Evolutionary conservation across 176 grass and related monocot species (phyloP), one percentile per base, ranked within the genome.

Genomic region (Ensete ventricosum): DNA sequence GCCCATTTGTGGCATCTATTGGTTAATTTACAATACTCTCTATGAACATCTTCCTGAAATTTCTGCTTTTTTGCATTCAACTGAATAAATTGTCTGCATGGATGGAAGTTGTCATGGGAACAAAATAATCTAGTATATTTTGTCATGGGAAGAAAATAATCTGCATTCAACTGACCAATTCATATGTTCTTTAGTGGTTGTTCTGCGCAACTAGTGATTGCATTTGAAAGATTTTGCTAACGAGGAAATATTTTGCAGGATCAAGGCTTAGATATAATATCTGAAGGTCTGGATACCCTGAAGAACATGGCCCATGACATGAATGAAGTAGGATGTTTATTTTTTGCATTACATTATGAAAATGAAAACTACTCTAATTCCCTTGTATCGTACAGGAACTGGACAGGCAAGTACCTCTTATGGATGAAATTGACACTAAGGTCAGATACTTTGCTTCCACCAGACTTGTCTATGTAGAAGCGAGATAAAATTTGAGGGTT

Each of bases 351-450:
- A 1, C 0, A 51, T 75, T 1, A 14, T 76, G 17, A 51, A 62
- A 82, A 64, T 52, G 74, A 57, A 60, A 64, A 20, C 54, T 26
- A 79, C 55, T 20, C 14, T 24, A 17, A 54, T 55, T 29, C 2
- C 1, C 55, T 27, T 75, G 78, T 73, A 74, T 76, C 82, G 53
- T 66, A 50, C 81, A 95, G 96, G 96, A 99, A 93, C 7, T 99
- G 77, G 96, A 99, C 77, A 99, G 96, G 55, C 91, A 99, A 95
- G 91, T 95, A 57, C 96, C 96, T 27, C 82, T 99, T 80, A 91
- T 99, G 84, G 96, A 99, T 79, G 96, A 99, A 84, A 91, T 99
- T 85, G 96, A 99, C 43, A 88, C 85, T 3, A 99, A 99, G 96
- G 96, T 99, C 20, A 9, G 80, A 81, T 66, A 53, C 71, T 12